These are phyloP conservation scores for Neocallimastix lanati DNA, from an alignment of 192 early-diverging fungal species.

Conservation along the genomic window DNA sequence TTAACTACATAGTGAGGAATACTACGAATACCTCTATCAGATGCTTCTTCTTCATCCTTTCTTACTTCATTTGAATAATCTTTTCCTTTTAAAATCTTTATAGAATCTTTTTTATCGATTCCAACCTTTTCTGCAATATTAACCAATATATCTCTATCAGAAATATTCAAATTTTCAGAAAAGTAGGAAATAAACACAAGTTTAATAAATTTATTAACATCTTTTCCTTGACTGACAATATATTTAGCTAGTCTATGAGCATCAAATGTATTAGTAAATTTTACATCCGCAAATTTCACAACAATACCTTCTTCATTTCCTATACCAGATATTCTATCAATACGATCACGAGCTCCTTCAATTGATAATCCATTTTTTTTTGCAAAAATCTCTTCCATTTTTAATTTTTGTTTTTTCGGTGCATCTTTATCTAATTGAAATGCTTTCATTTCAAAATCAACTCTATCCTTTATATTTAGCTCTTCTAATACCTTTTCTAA, in stretches of 20 bases:
- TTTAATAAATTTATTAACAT: neutral
- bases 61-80: neutral
- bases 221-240: neutral
- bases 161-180: neutral
- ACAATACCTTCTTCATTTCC: neutral
- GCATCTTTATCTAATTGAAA: neutral
- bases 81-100: neutral
- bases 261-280: neutral
- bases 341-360: neutral
- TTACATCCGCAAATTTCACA: neutral
- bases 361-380: neutral
- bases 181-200: neutral
- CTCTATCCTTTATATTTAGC: neutral
- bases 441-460: neutral
- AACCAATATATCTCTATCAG: neutral
- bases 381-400: neutral
- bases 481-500: neutral
- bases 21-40: neutral
- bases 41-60: neutral
- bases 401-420: neutral
- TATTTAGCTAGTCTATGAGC: neutral
- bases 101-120: neutral
- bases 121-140: neutral
- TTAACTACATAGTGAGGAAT: neutral
- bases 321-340: neutral